Evolutionary conservation across 2,329 filamentous ascomycete species (phyloP), one percentile per base, ranked within the genome.

Genomic region (Trichoderma sp.): DNA sequence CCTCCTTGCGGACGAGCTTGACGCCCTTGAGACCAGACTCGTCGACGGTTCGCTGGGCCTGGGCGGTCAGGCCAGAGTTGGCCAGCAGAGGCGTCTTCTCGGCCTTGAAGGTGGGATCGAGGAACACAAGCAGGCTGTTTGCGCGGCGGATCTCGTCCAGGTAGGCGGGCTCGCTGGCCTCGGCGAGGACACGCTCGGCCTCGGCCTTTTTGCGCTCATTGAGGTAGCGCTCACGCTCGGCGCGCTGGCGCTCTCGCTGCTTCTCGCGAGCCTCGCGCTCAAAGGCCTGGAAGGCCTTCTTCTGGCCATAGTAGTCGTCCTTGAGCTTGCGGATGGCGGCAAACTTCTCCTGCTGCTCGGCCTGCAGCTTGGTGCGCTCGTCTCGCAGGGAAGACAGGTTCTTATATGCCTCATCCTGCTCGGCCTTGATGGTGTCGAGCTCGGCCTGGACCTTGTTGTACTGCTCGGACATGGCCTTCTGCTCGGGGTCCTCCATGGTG

Each of bases 321-420:
- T 97, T 96, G 82, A 97, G 82, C 79, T 93, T 91, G 79, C 91
- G 93, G 77, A 97, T 89, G 68, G 89, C 91, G 69, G 86, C 81
- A 81, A 89, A 97, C 81, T 95, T 97, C 78, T 91, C 90, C 80
- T 97, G 91, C 82, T 97, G 93, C 78, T 96, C 90, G 69, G 87
- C 88, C 76, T 96, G 91, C 64, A 96, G 87, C 83, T 90, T 93
- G 78, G 89, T 90, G 71, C 92, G 90, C 83, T 97, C 92, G 75
- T 97, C 95, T 68, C 92, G 90, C 71, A 98, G 89, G 68, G 86
- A 81, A 74, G 93, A 94, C 70, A 97, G 84, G 83, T 89, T 92
- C 87, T 97, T 96, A 87, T 91, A 97, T 43, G 90, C 93, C 73
- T 91, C 89, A 76, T 98, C 94, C 81, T 97, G 93, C 83, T 97